Conservation (phyloP, 129 eudicot species). For the Flaveria robusta region DNA sequence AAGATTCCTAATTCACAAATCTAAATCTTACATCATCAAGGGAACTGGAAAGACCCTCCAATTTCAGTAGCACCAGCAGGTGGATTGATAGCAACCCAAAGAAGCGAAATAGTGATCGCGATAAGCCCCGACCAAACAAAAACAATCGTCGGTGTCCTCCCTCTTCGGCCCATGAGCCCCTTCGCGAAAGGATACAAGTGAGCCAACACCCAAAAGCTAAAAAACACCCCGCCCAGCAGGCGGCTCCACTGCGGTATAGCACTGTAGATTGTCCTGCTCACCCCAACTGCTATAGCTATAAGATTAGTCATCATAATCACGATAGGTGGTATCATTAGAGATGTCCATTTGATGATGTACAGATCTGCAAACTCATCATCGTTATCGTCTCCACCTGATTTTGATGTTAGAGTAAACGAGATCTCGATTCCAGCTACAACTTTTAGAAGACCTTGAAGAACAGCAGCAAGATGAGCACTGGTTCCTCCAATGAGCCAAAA, state of each 20-base stretch:
- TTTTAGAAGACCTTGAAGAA: conserved; percentile 61
- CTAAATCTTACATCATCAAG: conserved; percentile 34
- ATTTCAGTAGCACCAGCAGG: conserved; percentile 49
- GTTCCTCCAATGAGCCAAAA: conserved; percentile 75
- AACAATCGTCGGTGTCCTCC: conserved; percentile 71
- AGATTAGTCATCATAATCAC: conserved; percentile 58
- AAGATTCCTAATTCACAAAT: conserved; percentile 37
- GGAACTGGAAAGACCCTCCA: conserved; percentile 68
- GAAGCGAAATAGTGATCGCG: conserved; percentile 66
- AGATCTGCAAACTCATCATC: conserved; percentile 63
- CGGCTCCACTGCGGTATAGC: conserved; percentile 63
- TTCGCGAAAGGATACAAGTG: conserved; percentile 67
- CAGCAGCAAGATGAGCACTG: conserved; percentile 74
- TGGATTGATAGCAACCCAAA: conserved; percentile 62
- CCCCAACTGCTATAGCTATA: conserved; percentile 60
- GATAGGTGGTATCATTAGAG: conserved; percentile 60
- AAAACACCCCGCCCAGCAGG: conserved; percentile 62
- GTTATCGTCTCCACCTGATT: conserved; percentile 55
- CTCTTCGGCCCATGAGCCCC: conserved; percentile 71
- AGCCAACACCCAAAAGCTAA: conserved; percentile 73
- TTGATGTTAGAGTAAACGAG: conserved; percentile 63
- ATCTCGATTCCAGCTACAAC: conserved; percentile 67
- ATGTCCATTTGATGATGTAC: conserved; percentile 59
- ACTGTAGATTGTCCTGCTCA: conserved; percentile 59
- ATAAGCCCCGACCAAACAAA: conserved; percentile 69